phyloP scores from a whole-genome alignment of 192 early-diverging fungal species.

The Gigaspora rosea region DNA sequence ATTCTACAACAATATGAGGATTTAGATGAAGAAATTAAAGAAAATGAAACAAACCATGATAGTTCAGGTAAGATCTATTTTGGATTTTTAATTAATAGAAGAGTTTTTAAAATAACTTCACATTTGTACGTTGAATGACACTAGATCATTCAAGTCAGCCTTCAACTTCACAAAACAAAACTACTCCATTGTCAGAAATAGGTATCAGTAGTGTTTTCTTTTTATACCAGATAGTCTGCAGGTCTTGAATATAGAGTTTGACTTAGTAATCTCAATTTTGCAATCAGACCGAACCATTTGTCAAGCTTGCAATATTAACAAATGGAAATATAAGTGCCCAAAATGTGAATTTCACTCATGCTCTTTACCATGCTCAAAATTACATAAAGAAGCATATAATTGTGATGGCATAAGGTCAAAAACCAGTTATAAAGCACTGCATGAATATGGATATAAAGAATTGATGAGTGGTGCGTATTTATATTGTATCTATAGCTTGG shows the following conservation, averaged over 20 bases:
- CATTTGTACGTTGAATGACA: background rate
- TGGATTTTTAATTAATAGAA: background rate
- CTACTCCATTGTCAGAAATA: too few species aligned
- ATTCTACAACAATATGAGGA: background rate
- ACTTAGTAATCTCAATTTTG: background rate
- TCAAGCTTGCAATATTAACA: background rate
- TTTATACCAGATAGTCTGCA: background rate
- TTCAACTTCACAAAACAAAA: too few species aligned
- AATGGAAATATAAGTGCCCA: slow-evolving; percentile 23
- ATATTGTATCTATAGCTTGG: background rate
- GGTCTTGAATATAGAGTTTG: background rate
- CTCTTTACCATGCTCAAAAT: slow-evolving; percentile 17
- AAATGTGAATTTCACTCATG: slow-evolving; percentile 4
- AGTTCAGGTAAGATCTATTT: background rate
- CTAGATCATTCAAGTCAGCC: too few species aligned
- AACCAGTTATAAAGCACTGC: background rate
- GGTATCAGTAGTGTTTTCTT: too few species aligned
- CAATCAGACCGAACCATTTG: background rate
- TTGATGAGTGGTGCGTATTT: slow-evolving; percentile 14
- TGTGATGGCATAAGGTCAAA: slow-evolving; percentile 22
- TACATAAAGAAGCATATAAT: slow-evolving; percentile 18
- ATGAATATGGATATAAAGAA: slow-evolving; percentile 28
- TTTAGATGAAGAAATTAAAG: background rate
- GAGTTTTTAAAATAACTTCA: background rate
- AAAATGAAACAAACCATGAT: background rate